phyloP scores from a whole-genome alignment of 2,329 filamentous ascomycete species.

The Bertia moriformis region DNA sequence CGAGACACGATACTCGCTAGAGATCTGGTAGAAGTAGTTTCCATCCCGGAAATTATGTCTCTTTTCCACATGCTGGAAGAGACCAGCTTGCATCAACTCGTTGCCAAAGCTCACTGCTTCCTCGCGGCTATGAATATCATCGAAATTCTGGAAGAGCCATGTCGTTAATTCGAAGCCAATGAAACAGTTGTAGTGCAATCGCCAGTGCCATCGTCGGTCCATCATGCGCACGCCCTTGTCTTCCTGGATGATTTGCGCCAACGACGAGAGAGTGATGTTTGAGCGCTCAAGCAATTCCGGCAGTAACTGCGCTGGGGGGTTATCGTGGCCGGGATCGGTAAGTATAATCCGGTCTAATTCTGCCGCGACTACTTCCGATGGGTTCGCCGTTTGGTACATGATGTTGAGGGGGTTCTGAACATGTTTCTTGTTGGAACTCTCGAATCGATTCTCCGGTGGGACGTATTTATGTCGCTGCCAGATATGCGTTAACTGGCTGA shows the following conservation, averaged over 20 bases:
- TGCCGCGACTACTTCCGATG: constrained; percentile 55
- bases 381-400: constrained; percentile 59
- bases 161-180: constrained; percentile 60
- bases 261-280: background rate
- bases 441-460: constrained; percentile 44
- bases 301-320: constrained; percentile 44
- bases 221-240: constrained; percentile 47
- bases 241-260: constrained; percentile 5
- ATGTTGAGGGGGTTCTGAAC: constrained; percentile 61
- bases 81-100: constrained; percentile 42
- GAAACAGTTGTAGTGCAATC: constrained; percentile 57
- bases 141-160: constrained; percentile 58
- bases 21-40: constrained; percentile 62
- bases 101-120: constrained; percentile 59
- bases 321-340: constrained; percentile 47
- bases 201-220: constrained; percentile 58
- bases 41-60: constrained; percentile 61
- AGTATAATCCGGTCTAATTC: constrained; percentile 48
- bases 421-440: constrained; percentile 32
- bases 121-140: constrained; percentile 53
- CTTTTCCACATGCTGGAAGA: constrained; percentile 60
- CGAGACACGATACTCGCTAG: constrained; percentile 42
- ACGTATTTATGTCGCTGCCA: constrained; percentile 57
- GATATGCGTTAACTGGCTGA: constrained; percentile 54
- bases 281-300: background rate